Evolutionary conservation across 495 filamentous ascomycete species (phyloP).

Genomic region (Hypoxylon intermedium): DNA sequence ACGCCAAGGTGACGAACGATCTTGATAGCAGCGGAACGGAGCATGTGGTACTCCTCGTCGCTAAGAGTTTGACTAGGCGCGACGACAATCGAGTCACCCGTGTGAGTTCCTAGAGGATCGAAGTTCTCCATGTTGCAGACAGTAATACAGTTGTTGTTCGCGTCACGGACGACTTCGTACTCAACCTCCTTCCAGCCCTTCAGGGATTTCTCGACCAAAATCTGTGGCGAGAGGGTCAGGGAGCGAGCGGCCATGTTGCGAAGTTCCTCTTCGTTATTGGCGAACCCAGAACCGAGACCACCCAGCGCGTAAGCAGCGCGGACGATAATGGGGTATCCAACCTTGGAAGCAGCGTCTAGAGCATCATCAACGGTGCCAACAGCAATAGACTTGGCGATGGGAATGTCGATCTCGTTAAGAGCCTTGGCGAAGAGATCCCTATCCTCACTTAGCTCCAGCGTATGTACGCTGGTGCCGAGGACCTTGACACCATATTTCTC

Average conservation of each 20-base stretch:
- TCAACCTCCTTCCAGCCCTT: conserved; percentile 99
- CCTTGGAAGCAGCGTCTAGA: conserved; percentile 78
- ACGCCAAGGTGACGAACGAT: conserved; percentile 95
- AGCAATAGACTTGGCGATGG: conserved; percentile 93
- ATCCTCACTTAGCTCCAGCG: conserved; percentile 93
- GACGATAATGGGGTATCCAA: conserved; percentile 97
- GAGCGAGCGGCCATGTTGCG: conserved; percentile 91
- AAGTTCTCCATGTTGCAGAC: conserved; percentile 99
- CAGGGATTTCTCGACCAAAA: conserved; percentile 97
- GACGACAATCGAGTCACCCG: conserved; percentile 96
- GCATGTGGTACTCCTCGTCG: conserved; percentile 99
- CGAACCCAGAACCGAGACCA: conserved; percentile 96
- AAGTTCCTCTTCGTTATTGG: conserved; percentile 89
- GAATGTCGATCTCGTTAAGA: conserved; percentile 87
- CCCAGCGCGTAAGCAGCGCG: conserved; percentile 95
- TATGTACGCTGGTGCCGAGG: conserved; percentile 91
- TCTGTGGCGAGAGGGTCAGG: conserved; percentile 93
- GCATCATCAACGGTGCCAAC: conserved; percentile 90
- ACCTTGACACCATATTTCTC: conserved; percentile 94
- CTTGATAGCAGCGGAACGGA: conserved; percentile 93
- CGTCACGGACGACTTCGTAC: conserved; percentile 95
- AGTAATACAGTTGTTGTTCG: conserved; percentile 95
- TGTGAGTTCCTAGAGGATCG: conserved; percentile 94
- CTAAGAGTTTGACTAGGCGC: conserved; percentile 94
- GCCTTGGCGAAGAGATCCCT: conserved; percentile 95